Percentiles rank a stretch among this genome's conserved stretches.
Evolutionary conservation across 2,329 filamentous ascomycete genomes (phyloP).

Genomic region (Hymenoscyphus fraxineus): DNA sequence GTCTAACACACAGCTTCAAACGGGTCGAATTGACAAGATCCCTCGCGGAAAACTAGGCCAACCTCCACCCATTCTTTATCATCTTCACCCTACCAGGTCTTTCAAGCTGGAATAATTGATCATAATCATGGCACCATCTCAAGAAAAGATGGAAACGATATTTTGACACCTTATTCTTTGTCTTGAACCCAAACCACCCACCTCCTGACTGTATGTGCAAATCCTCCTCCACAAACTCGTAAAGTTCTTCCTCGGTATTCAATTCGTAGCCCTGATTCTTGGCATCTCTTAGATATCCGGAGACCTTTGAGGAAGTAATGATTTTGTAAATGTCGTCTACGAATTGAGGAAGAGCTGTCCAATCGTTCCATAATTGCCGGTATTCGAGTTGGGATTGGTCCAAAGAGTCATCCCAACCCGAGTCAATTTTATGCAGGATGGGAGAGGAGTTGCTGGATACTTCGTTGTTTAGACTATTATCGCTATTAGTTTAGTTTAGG

Average conservation of each 20-base stretch:
- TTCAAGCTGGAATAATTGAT: neutral
- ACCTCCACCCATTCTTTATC: neutral
- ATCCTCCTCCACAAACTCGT: neutral
- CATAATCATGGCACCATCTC: conserved; percentile 7
- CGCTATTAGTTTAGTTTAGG: neutral
- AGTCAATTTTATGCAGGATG: neutral
- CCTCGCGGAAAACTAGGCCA: neutral
- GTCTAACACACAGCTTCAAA: no score
- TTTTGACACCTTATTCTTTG: neutral
- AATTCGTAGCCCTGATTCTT: neutral
- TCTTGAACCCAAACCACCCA: neutral
- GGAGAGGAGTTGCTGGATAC: neutral
- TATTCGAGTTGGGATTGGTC: neutral
- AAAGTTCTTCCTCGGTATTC: neutral
- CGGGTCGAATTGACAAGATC: no score
- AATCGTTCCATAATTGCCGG: neutral
- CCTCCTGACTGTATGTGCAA: neutral
- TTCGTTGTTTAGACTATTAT: neutral
- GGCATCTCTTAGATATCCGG: neutral
- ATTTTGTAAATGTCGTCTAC: conserved; percentile 1
- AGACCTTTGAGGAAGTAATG: neutral
- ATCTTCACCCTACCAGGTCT: neutral
- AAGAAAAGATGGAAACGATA: conserved; percentile 8
- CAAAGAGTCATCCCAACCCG: neutral
- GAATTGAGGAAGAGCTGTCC: neutral